phyloP scores from a whole-genome alignment of 2,329 filamentous ascomycete species.

The Fusarium verticillioides region DNA sequence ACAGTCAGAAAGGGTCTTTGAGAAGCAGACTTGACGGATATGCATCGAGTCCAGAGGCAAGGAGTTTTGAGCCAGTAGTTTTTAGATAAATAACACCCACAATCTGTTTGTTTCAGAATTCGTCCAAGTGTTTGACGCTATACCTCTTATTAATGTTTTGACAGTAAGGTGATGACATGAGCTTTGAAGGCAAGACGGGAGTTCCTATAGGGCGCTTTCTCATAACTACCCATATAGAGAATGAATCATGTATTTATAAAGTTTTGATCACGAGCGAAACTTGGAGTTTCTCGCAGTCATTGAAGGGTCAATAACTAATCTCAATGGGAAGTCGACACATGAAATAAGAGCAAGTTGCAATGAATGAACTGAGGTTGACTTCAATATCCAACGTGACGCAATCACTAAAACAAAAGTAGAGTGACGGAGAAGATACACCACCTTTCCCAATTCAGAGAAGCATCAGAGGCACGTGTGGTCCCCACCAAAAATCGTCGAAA shows the following conservation, averaged over 20 bases:
- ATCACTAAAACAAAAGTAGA: slow-evolving; percentile 15
- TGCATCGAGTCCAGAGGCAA: slow-evolving; percentile 34
- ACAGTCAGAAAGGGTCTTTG: slow-evolving; percentile 26
- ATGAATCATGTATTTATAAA: background rate
- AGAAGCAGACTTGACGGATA: slow-evolving; percentile 41
- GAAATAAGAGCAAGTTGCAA: background rate
- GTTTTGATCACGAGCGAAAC: background rate
- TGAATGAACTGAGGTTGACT: slow-evolving; percentile 6
- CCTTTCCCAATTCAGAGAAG: slow-evolving; percentile 2
- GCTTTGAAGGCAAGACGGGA: background rate
- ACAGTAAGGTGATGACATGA: background rate
- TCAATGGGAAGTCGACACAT: background rate
- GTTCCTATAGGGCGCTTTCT: background rate
- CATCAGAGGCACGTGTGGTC: slow-evolving; percentile 44
- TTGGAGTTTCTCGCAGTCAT: too few species aligned
- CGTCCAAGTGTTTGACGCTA: background rate
- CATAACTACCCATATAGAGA: background rate
- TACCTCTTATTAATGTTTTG: background rate
- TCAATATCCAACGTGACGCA: slow-evolving; percentile 20
- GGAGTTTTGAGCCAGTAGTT: slow-evolving; percentile 20
- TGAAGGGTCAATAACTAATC: background rate
- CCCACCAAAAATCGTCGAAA: slow-evolving; percentile 46
- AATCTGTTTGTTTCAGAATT: background rate
- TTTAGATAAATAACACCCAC: slow-evolving; percentile 18
- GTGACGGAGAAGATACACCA: background rate